phyloP scores from a whole-genome alignment of 139 green algal species.

The Tetraselmis chui region DNA sequence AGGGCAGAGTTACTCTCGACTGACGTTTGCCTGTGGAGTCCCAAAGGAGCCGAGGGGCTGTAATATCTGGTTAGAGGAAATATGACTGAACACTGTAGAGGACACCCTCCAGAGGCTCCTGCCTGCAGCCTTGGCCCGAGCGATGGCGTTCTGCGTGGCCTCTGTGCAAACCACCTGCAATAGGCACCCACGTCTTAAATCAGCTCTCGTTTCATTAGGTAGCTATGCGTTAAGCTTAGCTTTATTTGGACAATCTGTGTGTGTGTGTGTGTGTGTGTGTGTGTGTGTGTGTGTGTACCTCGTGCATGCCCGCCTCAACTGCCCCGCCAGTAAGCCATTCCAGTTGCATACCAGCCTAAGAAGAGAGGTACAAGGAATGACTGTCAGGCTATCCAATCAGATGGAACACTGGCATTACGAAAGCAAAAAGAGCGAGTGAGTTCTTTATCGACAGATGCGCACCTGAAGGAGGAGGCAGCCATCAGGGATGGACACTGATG shows the following conservation, averaged over 20 bases:
- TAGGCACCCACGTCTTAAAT: no score
- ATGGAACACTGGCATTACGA: no score
- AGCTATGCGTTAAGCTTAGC: no score
- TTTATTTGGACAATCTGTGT: no score
- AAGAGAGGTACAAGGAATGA: no score
- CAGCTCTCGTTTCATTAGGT: no score
- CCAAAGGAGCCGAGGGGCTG: constrained; percentile 59
- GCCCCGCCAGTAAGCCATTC: constrained; percentile 83
- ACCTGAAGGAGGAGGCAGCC: constrained; percentile 81
- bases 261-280: no score
- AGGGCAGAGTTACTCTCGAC: no score
- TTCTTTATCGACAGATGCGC: no score
- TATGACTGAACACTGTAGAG: constrained; percentile 81
- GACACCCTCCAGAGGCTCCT: constrained; percentile 74
- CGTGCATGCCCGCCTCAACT: constrained; percentile 77
- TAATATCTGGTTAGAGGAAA: constrained; percentile 58
- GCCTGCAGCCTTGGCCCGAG: constrained; percentile 38
- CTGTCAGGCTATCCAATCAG: no score
- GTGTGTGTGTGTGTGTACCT: constrained; percentile 68
- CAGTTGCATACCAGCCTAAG: constrained; percentile 83
- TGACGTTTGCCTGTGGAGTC: no score
- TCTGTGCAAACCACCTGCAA: constrained; percentile 69
- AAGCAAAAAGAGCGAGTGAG: no score
- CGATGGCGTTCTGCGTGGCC: constrained; percentile 51
- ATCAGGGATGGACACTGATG: constrained; percentile 58